Percentiles rank a stretch among this genome's conserved stretches.
phyloP scores from a whole-genome alignment of 2,329 filamentous ascomycete species.

The Beauveria sp. region DNA sequence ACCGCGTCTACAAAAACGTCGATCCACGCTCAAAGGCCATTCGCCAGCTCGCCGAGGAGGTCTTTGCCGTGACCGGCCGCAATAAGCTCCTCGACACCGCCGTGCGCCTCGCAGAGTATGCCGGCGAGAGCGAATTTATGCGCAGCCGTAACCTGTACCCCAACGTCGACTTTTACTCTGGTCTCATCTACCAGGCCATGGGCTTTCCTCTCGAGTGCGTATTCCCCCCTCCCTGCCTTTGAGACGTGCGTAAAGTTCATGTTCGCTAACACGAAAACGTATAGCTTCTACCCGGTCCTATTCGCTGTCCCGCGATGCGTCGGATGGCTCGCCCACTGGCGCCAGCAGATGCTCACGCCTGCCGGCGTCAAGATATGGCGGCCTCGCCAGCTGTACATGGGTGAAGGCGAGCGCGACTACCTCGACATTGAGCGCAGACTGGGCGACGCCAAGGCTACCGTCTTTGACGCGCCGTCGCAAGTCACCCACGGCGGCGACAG shows the following conservation, averaged over 20 bases:
- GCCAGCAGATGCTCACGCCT: conserved; percentile 40
- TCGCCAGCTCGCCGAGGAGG: conserved; percentile 39
- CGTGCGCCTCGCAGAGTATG: conserved; percentile 36
- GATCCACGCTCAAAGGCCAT: conserved; percentile 46
- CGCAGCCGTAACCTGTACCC: conserved; percentile 41
- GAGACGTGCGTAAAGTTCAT: not conserved
- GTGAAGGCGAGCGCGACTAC: conserved; percentile 36
- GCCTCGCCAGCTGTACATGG: conserved; percentile 40
- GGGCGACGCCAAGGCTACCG: conserved; percentile 22
- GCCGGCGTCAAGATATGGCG: conserved; percentile 44
- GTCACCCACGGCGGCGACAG: conserved; percentile 35
- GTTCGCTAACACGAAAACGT: conserved; percentile 2
- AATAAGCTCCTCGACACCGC: conserved; percentile 44
- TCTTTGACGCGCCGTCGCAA: conserved; percentile 29
- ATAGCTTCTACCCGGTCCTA: conserved; percentile 40
- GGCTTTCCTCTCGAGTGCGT: conserved; percentile 41
- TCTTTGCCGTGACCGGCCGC: conserved; percentile 42
- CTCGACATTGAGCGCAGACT: conserved; percentile 29
- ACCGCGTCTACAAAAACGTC: conserved; percentile 46
- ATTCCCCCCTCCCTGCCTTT: not conserved
- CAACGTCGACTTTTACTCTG: conserved; percentile 46
- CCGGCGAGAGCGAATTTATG: conserved; percentile 40
- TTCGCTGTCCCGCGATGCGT: conserved; percentile 44
- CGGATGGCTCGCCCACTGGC: conserved; percentile 45
- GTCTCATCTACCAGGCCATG: conserved; percentile 45